Evolutionary conservation across 768 basidiomycete species (phyloP).

Genomic region (Cytidiella melzeri): DNA sequence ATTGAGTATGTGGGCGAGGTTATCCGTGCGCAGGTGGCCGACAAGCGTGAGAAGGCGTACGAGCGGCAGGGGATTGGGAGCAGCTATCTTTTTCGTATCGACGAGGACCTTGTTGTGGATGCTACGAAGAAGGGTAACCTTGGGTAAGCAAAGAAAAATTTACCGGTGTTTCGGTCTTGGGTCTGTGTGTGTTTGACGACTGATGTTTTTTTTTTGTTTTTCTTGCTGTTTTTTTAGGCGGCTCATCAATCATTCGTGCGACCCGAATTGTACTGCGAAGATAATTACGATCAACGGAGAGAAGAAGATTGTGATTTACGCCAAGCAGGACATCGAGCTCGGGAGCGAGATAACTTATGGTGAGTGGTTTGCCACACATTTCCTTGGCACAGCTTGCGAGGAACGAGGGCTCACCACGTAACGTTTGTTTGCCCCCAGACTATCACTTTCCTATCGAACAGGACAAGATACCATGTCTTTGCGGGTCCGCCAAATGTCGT

Average conservation of each 20-base stretch:
- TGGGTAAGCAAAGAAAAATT: conserved; percentile 66
- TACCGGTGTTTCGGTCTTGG: background rate
- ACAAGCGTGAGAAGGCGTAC: conserved; percentile 95
- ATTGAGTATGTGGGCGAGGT: conserved; percentile 99
- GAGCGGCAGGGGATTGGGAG: conserved; percentile 97
- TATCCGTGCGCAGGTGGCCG: conserved; percentile 91
- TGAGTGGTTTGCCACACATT: conserved; percentile 32
- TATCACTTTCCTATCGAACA: conserved; percentile 99
- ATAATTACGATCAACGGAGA: conserved; percentile 87
- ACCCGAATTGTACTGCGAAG: conserved; percentile 89
- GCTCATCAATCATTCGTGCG: conserved; percentile 97
- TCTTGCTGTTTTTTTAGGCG: conserved; percentile 72
- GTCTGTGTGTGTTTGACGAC: background rate
- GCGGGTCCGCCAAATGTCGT: conserved; percentile 86
- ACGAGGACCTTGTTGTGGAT: conserved; percentile 96
- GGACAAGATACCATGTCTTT: conserved; percentile 92
- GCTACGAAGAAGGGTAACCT: conserved; percentile 99
- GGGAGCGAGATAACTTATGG: conserved; percentile 98
- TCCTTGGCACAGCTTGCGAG: no score
- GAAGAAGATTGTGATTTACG: conserved; percentile 99
- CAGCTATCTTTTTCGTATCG: conserved; percentile 96
- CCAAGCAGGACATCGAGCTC: conserved; percentile 90
- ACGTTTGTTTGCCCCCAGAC: no score
- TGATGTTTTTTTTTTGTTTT: no score
- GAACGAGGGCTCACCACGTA: no score